phyloP scores from a whole-genome alignment of 2,329 filamentous ascomycete genomes.

The Rutstroemia sp. region DNA sequence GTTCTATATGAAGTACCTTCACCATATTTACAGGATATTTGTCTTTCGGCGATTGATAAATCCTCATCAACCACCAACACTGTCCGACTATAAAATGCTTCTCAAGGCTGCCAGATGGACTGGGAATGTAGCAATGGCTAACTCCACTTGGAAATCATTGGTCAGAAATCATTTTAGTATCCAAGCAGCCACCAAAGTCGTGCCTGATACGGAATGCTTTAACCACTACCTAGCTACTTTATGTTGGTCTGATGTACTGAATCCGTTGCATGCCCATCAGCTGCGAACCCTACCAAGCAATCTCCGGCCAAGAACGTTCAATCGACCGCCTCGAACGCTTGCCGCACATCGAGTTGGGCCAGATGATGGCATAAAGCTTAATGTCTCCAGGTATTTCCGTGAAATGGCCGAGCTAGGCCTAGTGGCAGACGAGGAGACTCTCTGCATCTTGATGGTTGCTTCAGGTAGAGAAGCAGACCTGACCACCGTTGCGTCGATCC shows the following conservation, averaged over 20 bases:
- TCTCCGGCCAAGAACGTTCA: slow-evolving; percentile 18
- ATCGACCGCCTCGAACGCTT: slow-evolving; percentile 14
- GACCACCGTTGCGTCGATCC: slow-evolving; percentile 36
- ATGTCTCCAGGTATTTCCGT: slow-evolving; percentile 33
- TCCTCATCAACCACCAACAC: slow-evolving; percentile 32
- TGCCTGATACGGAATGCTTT: slow-evolving; percentile 44
- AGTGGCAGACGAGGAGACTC: slow-evolving; percentile 43
- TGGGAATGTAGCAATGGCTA: slow-evolving; percentile 37
- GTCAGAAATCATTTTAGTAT: slow-evolving; percentile 19
- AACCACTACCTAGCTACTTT: slow-evolving; percentile 45
- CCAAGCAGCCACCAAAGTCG: slow-evolving; percentile 2
- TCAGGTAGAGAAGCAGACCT: slow-evolving; percentile 45
- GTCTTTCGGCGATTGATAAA: slow-evolving; percentile 31
- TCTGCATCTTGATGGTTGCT: slow-evolving; percentile 44
- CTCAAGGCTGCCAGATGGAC: slow-evolving; percentile 43
- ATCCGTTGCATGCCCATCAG: slow-evolving; percentile 31
- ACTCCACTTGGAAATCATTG: slow-evolving; percentile 40
- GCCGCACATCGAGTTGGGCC: slow-evolving; percentile 20
- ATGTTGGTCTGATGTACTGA: slow-evolving; percentile 38
- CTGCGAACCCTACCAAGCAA: slow-evolving; percentile 28
- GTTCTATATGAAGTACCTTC: slow-evolving; percentile 20
- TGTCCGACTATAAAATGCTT: slow-evolving; percentile 44
- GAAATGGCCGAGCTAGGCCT: slow-evolving; percentile 39
- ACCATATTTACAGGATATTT: slow-evolving; percentile 25
- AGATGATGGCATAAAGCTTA: slow-evolving; percentile 14